Evolutionary conservation across 768 basidiomycete genomes (phyloP).

Genomic region (Mycena epipterygia): DNA sequence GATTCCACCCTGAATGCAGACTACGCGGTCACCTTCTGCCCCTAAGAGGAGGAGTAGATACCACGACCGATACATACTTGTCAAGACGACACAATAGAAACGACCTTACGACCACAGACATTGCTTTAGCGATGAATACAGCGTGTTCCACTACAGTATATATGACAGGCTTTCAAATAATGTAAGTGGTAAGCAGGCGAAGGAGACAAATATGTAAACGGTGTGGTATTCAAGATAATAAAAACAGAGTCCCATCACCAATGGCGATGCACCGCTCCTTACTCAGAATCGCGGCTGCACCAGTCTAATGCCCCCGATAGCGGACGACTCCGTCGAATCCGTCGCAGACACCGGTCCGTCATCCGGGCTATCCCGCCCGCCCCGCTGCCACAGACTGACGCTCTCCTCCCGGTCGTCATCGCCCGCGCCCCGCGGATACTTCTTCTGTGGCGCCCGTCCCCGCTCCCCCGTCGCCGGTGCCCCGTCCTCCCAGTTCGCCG

Average conservation of each 20-base stretch:
- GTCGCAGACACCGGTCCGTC: conserved; percentile 26
- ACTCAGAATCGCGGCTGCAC: conserved; percentile 48
- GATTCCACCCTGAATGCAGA: conserved; percentile 46
- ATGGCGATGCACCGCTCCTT: too few species aligned
- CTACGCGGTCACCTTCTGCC: conserved; percentile 47
- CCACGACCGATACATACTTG: not conserved
- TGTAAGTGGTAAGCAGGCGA: not conserved
- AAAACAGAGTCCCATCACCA: not conserved
- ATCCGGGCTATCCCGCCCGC: conserved; percentile 41
- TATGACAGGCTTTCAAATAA: conserved; percentile 14
- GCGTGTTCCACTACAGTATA: not conserved
- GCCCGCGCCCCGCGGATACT: conserved; percentile 62
- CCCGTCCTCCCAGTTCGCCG: conserved; percentile 55
- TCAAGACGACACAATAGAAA: not conserved
- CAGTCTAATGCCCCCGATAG: conserved; percentile 54
- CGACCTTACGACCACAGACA: not conserved
- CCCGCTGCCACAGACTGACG: conserved; percentile 62
- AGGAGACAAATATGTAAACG: not conserved
- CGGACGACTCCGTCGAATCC: conserved; percentile 4
- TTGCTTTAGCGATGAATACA: not conserved
- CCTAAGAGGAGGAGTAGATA: conserved; percentile 19
- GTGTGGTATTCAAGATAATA: not conserved
- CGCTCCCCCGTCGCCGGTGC: conserved; percentile 37
- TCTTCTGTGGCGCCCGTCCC: conserved; percentile 55
- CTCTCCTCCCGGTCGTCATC: conserved; percentile 76